A percentile compares a stretch with the other conserved stretches of the same genome.
phyloP scores from a whole-genome alignment of 768 basidiomycete species.

The Boletus sp. region DNA sequence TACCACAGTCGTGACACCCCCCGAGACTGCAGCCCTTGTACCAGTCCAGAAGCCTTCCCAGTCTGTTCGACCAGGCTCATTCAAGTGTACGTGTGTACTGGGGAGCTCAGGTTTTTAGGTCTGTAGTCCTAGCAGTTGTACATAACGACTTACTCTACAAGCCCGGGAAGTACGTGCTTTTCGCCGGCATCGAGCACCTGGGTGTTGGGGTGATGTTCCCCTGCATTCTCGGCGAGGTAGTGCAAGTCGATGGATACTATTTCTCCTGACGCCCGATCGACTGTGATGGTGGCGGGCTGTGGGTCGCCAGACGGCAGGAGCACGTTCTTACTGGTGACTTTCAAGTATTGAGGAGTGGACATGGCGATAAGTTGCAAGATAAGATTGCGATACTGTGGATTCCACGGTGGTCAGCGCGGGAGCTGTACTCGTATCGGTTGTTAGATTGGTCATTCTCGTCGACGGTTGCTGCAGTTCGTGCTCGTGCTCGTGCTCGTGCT shows the following conservation, averaged over 20 bases:
- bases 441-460: background rate
- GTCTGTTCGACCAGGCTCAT: constrained; percentile 88
- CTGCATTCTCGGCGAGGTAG: constrained; percentile 30
- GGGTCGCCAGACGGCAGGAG: constrained; percentile 51
- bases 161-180: constrained; percentile 66
- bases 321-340: constrained; percentile 55
- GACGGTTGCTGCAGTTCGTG: background rate
- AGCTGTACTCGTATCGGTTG: too few relatives aligned
- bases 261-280: constrained; percentile 56
- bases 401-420: too few relatives aligned
- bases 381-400: background rate
- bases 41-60: constrained; percentile 96
- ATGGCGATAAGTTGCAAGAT: constrained; percentile 11
- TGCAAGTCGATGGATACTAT: constrained; percentile 48
- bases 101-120: background rate
- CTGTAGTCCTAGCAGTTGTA: background rate
- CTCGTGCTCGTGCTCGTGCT: background rate
- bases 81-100: constrained; percentile 90
- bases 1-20: constrained; percentile 92
- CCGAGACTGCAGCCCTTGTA: constrained; percentile 86
- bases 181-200: constrained; percentile 56
- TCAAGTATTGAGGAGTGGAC: constrained; percentile 18
- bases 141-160: constrained; percentile 60
- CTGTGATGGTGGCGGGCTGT: constrained; percentile 62
- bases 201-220: constrained; percentile 16